These are phyloP conservation scores for Exophiala sp. DNA, from an alignment of 2,329 filamentous ascomycete species.

Conservation along the genomic window DNA sequence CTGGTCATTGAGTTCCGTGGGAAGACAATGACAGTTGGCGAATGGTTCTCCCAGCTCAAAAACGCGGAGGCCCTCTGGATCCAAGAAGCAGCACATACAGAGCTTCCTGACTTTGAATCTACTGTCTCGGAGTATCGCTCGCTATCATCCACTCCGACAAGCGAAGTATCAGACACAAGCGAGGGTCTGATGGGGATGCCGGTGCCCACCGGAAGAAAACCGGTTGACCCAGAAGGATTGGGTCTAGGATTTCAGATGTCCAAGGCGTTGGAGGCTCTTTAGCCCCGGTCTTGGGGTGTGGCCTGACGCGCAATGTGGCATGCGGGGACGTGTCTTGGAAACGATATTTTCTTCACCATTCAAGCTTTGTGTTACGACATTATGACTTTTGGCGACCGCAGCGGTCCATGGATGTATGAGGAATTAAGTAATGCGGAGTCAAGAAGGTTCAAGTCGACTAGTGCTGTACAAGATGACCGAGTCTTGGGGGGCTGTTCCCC, in stretches of 20 bases:
- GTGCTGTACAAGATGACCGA: not conserved
- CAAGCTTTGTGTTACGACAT: not conserved
- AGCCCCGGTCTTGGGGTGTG: conserved; percentile 1
- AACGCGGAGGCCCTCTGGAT: conserved; percentile 17
- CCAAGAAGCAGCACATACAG: conserved; percentile 15
- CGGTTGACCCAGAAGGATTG: conserved; percentile 9
- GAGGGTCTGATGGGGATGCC: not conserved
- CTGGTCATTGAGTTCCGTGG: conserved; percentile 19
- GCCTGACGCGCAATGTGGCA: conserved; percentile 8
- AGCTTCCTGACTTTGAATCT: conserved; percentile 23
- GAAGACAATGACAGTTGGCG: conserved; percentile 17
- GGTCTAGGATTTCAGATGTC: conserved; percentile 4
- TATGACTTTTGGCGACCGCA: not conserved
- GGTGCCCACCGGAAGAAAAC: conserved; percentile 9
- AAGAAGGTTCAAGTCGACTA: not conserved
- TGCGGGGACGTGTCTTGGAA: conserved; percentile 10
- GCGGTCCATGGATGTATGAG: not conserved
- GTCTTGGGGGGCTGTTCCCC: not conserved
- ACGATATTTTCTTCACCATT: not conserved
- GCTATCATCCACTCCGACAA: conserved; percentile 15
- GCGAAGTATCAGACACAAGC: conserved; percentile 12
- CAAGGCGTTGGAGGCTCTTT: conserved; percentile 10
- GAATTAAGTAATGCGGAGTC: not conserved
- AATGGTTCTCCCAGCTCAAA: conserved; percentile 20
- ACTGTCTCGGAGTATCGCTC: conserved; percentile 18